Conservation (phyloP, 73 alveolate species). For the Paramecium sonneborni region DNA sequence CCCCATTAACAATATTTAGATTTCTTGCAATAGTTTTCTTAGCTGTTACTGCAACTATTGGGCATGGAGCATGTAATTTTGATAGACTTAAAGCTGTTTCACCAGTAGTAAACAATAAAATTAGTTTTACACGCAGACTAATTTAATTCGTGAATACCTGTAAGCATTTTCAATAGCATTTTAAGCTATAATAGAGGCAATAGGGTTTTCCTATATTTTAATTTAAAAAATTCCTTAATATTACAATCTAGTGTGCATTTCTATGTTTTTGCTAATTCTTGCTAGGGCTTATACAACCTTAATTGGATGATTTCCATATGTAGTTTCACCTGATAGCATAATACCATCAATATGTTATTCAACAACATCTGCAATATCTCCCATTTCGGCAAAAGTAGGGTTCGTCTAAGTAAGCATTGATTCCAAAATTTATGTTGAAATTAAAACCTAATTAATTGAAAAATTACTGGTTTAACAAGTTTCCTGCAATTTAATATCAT, state of each 20-base stretch:
- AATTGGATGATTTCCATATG: constrained; percentile 31
- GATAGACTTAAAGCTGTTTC: constrained; percentile 7
- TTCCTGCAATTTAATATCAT: constrained; percentile 11
- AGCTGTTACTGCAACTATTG: constrained; percentile 36
- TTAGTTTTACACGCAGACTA: neutral
- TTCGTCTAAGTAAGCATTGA: constrained; percentile 24
- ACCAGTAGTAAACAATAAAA: neutral
- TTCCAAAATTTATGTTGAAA: constrained; percentile 44
- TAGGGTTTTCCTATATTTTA: neutral
- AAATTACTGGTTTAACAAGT: constrained; percentile 22
- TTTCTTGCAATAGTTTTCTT: neutral
- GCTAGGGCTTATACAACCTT: neutral
- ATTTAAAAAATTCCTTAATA: constrained; percentile 7
- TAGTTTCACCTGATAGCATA: constrained; percentile 41
- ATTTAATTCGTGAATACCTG: neutral
- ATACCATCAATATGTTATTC: constrained; percentile 46
- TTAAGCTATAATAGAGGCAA: constrained; percentile 3
- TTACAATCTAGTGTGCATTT: neutral
- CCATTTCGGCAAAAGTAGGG: constrained; percentile 54
- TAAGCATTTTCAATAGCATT: constrained; percentile 33
- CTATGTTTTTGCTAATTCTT: neutral
- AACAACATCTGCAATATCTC: constrained; percentile 39
- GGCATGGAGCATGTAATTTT: constrained; percentile 22
- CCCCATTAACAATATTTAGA: constrained; percentile 10
- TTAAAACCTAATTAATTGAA: constrained; percentile 8